Evolutionary conservation across 129 eudicot genomes (phyloP).

Genomic region (Tagetes patula): DNA sequence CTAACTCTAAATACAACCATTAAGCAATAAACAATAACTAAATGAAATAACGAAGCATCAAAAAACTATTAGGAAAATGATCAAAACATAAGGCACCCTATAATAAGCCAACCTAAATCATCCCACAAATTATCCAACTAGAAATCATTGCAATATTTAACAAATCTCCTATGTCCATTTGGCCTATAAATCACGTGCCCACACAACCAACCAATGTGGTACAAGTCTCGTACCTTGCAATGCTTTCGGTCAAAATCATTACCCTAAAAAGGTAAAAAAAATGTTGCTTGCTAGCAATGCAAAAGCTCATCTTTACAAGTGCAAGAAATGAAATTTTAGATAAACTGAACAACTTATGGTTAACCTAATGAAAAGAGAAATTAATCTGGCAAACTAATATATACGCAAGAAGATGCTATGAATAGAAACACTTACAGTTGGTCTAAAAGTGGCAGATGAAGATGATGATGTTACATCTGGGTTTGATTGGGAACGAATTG

Average conservation of each 20-base stretch:
- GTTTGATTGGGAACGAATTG: slow-evolving; percentile 48
- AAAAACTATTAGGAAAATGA: slow-evolving; percentile 1
- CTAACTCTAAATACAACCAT: not conserved
- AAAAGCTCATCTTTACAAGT: slow-evolving; percentile 1
- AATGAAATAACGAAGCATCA: not conserved
- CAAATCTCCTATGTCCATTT: too few species aligned
- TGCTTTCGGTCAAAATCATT: too few species aligned
- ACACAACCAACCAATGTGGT: too few species aligned
- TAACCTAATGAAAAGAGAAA: not conserved
- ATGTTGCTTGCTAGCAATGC: slow-evolving; percentile 6
- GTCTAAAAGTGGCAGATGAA: slow-evolving; percentile 34
- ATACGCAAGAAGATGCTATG: not conserved
- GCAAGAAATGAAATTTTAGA: not conserved
- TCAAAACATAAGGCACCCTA: slow-evolving; percentile 12
- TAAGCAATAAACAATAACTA: not conserved
- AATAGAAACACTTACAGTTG: slow-evolving; percentile 43
- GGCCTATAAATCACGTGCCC: too few species aligned
- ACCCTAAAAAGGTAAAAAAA: too few species aligned
- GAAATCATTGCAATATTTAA: not conserved
- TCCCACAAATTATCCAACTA: slow-evolving; percentile 1
- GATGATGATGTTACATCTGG: slow-evolving; percentile 45
- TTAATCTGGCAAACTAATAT: not conserved
- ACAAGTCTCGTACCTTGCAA: too few species aligned
- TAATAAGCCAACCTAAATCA: slow-evolving; percentile 5
- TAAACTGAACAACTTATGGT: not conserved